These are phyloP conservation scores for Vigna nakashimae DNA, from an alignment of 306 rosid species.

Conservation along the genomic window DNA sequence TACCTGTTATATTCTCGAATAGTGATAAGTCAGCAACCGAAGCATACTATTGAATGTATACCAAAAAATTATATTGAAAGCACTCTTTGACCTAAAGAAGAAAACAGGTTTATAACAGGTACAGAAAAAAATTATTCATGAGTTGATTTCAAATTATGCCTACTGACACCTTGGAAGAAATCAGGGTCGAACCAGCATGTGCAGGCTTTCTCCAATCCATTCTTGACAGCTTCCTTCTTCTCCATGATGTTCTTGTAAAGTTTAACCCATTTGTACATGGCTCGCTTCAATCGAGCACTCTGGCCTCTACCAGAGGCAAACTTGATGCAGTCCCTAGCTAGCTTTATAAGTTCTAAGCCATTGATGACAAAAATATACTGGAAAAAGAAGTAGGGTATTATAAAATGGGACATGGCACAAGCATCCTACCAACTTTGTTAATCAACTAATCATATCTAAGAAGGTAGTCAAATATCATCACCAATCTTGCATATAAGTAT, in stretches of 20 bases:
- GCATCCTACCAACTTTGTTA: constrained; percentile 2
- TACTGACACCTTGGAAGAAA: constrained; percentile 44
- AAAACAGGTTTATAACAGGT: constrained; percentile 11
- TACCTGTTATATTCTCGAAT: not conserved
- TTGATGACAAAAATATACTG: constrained; percentile 77
- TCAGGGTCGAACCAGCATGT: constrained; percentile 51
- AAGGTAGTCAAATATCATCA: not conserved
- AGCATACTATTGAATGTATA: constrained; percentile 2
- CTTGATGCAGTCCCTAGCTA: constrained; percentile 71
- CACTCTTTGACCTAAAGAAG: constrained; percentile 18
- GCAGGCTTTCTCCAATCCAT: constrained; percentile 53
- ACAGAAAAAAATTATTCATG: constrained; percentile 28
- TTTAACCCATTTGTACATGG: constrained; percentile 54
- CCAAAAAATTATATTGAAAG: constrained; percentile 11
- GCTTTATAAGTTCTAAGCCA: constrained; percentile 71
- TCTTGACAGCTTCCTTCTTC: constrained; percentile 47
- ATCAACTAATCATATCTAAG: constrained; percentile 5
- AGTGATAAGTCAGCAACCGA: not conserved
- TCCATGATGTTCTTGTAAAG: constrained; percentile 43
- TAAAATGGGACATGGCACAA: constrained; percentile 21
- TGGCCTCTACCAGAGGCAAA: constrained; percentile 61
- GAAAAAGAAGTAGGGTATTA: constrained; percentile 33
- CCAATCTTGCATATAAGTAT: constrained; percentile 7
- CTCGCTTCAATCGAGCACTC: constrained; percentile 71
- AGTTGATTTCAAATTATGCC: constrained; percentile 40